Base-by-base conservation (phyloP, 805 yeast species). In the Zygotorulaspora danielsina region DNA sequence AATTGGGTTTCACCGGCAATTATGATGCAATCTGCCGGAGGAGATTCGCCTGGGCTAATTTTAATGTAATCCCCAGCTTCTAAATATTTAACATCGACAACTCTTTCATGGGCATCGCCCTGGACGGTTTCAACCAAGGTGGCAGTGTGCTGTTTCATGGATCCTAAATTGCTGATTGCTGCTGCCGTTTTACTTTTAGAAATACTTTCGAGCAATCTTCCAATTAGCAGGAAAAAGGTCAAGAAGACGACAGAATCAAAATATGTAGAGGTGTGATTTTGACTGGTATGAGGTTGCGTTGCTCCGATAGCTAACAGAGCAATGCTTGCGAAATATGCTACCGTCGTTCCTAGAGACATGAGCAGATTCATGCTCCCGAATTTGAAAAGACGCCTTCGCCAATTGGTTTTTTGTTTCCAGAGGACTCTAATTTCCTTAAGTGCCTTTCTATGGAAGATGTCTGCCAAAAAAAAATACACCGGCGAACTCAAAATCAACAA, bases 301-400 rank as follows among this genome's bases (percentile, higher is more conserved):
- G 54, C 38, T 79, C 73, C 27, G 74, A 71, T 24, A 75, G 54
- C 67, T 9, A 83, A 59, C 31, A 81, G 60, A 0, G 73, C 78
- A 28, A 84, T 69, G 53, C 86, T 79, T 4, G 86, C 75, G 57
- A 80, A 70, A 55, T 82, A 84, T 1, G 90, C 77, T 16, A 84
- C 78, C 0, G 83, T 63, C 0, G 90, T 84, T 8, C 93, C 93
- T 34, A 83, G 60, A 35, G 76, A 71, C 81, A 84, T 79, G 47
- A 84, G 69, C 46, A 83, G 57, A 54, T 75, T 82, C 90, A 84
- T 84, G 2, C 88, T 80, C 2, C 94, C 94, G 59, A 84, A 84
- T 50, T 72, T 72, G 46, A 83, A 72, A 11, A 83, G 45, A 28
- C 88, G 64, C 46, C 75, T 70, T 16, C 55, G 64, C 71, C 79